A percentile compares a stretch with the other conserved stretches of the same genome.
Conservation (phyloP, 208 protist species). For the Leptomonas seymouri region DNA sequence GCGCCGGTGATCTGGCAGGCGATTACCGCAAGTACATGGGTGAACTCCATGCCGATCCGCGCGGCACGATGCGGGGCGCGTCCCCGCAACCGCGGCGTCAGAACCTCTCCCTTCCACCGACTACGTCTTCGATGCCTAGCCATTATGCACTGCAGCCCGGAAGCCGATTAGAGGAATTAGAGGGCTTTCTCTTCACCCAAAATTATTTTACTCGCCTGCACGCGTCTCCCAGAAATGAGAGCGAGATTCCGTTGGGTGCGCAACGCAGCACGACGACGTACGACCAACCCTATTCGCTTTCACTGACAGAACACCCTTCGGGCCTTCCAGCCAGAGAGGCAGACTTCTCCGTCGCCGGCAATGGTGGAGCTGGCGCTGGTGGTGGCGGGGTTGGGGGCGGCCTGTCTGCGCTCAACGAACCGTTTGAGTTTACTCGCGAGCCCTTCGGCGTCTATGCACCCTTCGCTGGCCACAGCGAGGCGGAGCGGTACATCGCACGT, state of each 20-base stretch:
- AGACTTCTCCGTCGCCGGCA: background rate
- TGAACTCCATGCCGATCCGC: conserved; percentile 3
- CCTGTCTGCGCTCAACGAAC: background rate
- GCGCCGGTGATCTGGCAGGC: background rate
- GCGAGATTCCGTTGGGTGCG: background rate
- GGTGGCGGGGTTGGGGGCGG: no score
- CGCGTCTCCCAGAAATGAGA: background rate
- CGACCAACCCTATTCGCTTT: background rate
- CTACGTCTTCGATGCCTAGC: background rate
- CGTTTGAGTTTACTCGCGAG: background rate
- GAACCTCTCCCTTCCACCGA: background rate
- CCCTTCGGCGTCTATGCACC: background rate
- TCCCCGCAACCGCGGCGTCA: background rate
- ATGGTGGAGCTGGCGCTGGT: background rate
- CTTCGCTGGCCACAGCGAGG: conserved; percentile 7
- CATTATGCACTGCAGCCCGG: background rate
- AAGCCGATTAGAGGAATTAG: conserved; percentile 12
- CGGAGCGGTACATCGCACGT: conserved; percentile 36
- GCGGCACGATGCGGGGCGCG: background rate
- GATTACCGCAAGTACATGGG: background rate
- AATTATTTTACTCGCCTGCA: conserved; percentile 7
- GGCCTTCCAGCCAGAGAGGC: background rate
- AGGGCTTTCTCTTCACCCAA: conserved; percentile 19
- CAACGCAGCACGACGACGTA: background rate
- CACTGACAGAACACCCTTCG: background rate